A percentile compares a stretch with the other conserved stretches of the same genome.
Conservation (phyloP, 2,329 filamentous ascomycete species). For the Aspergillus sp. region DNA sequence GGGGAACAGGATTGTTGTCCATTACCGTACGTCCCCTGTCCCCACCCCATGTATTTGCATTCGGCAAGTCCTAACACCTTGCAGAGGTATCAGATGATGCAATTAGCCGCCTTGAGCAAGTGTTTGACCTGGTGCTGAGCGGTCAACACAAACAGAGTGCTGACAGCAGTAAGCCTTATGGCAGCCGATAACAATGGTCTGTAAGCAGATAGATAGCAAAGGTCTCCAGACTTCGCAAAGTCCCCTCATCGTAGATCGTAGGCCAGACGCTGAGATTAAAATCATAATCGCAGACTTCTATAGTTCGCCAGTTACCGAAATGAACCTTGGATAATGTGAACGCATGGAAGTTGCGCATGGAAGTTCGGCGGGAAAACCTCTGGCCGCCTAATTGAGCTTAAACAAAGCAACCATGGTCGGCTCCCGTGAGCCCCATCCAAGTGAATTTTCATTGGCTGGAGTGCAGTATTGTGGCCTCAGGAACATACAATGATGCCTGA, state of each 20-base stretch:
- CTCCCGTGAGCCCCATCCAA: conserved; percentile 7
- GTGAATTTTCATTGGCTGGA: conserved; percentile 14
- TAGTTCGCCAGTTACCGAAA: neutral
- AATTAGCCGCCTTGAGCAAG: conserved; percentile 54
- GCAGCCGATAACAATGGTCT: conserved; percentile 22
- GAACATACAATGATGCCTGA: conserved; percentile 27
- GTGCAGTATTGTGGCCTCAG: conserved; percentile 18
- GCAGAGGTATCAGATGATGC: conserved; percentile 66
- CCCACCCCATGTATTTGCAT: neutral
- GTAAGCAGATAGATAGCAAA: neutral
- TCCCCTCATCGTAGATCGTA: neutral
- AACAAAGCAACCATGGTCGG: conserved; percentile 14
- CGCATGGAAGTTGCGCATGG: too few relatives aligned
- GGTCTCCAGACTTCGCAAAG: neutral
- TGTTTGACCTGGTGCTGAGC: conserved; percentile 50
- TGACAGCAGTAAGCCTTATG: conserved; percentile 34
- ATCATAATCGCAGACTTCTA: neutral
- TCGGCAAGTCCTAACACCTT: conserved; percentile 22
- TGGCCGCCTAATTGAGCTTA: neutral
- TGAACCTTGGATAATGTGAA: too few relatives aligned
- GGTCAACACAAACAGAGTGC: conserved; percentile 33
- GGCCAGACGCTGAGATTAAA: neutral
- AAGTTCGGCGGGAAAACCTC: neutral
- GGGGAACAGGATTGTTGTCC: conserved; percentile 64
- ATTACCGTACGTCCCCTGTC: conserved; percentile 55